These are phyloP conservation scores for Penicillium expansum DNA, from an alignment of 2,329 filamentous ascomycete genomes.

Conservation along the genomic window DNA sequence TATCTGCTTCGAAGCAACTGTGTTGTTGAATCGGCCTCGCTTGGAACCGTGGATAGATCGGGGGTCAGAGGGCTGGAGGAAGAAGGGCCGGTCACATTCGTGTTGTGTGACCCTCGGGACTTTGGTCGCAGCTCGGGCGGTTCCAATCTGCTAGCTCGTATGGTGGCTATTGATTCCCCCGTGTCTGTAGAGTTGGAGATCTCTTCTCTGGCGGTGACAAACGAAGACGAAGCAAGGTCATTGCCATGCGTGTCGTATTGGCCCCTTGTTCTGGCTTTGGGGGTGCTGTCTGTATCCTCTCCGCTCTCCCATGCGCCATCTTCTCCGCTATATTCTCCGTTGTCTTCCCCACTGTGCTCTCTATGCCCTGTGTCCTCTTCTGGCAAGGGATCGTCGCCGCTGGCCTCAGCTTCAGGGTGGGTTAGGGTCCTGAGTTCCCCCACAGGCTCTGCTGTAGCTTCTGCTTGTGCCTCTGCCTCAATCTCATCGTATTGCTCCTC, in stretches of 20 bases:
- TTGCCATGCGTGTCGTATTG: conserved; percentile 12
- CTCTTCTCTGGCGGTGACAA: conserved; percentile 33
- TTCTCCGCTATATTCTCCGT: too few relatives aligned
- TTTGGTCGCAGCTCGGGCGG: conserved; percentile 5
- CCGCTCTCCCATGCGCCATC: conserved; percentile 3
- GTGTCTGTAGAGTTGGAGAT: conserved; percentile 17
- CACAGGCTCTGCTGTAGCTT: conserved; percentile 10
- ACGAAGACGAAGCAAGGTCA: conserved; percentile 26
- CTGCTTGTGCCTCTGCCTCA: conserved; percentile 12
- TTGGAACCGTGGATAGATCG: conserved; percentile 24
- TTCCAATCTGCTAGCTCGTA: conserved; percentile 4
- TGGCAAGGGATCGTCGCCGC: conserved; percentile 4
- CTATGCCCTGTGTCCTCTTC: conserved; percentile 3
- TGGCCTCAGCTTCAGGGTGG: conserved; percentile 21
- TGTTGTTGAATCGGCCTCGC: conserved; percentile 35
- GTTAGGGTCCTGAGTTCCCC: conserved; percentile 26
- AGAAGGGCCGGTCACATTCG: conserved; percentile 18
- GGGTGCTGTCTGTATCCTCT: conserved; percentile 18
- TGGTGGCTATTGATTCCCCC: conserved; percentile 14
- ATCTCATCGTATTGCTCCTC: conserved; percentile 11
- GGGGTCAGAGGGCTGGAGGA: conserved; percentile 19
- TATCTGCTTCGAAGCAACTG: conserved; percentile 30
- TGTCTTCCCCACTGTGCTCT: neutral
- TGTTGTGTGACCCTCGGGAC: conserved; percentile 13
- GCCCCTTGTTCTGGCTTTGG: conserved; percentile 5